Evolutionary conservation across 257 asterid genomes (phyloP).

Genomic region (Solanum appendiculatum): DNA sequence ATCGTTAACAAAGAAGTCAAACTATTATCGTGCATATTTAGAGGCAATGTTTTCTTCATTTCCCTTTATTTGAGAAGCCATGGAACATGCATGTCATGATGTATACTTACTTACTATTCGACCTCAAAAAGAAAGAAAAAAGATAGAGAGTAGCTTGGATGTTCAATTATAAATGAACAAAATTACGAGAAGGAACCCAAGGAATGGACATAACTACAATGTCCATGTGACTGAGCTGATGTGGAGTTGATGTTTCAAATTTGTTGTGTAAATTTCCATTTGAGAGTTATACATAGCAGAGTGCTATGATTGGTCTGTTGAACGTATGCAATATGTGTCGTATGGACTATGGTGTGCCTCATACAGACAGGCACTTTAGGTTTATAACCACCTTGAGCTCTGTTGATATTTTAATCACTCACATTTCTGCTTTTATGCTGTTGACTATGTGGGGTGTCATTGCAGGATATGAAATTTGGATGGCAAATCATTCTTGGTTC

Average conservation of each 20-base stretch:
- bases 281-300: background rate
- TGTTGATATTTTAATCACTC: background rate
- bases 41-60: background rate
- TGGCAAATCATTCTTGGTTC: slow-evolving; percentile 68
- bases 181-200: background rate
- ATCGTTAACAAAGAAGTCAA: too few species aligned
- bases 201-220: background rate
- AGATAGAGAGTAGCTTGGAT: background rate
- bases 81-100: background rate
- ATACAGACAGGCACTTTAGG: background rate
- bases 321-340: background rate
- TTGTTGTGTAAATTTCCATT: background rate
- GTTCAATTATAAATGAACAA: background rate
- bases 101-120: background rate
- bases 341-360: background rate
- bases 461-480: slow-evolving; percentile 71
- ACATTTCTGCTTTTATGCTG: background rate
- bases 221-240: background rate
- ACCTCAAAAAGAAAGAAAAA: background rate
- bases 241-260: background rate
- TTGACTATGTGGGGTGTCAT: background rate
- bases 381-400: background rate
- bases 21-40: too few species aligned
- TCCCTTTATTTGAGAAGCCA: background rate
- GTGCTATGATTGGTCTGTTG: background rate